phyloP scores from a whole-genome alignment of 75 land plant genomes.

The Gnetum montanum region DNA sequence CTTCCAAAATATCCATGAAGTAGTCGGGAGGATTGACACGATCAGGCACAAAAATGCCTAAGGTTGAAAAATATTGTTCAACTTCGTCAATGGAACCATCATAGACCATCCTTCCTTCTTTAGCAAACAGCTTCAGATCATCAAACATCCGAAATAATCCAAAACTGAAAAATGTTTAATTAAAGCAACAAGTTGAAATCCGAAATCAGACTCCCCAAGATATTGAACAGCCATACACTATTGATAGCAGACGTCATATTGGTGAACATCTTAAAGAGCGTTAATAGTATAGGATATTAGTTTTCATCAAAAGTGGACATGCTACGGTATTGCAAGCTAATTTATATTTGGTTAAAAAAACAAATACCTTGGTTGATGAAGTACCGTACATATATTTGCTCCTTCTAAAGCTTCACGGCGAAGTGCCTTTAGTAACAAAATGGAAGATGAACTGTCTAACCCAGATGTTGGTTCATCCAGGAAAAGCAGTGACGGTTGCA shows the following conservation, averaged over 20 bases:
- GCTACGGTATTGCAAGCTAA: background rate
- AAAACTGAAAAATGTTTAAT: conserved; percentile 47
- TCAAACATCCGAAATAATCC: conserved; percentile 86
- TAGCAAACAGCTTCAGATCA: conserved; percentile 88
- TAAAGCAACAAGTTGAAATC: background rate
- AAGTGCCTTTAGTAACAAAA: conserved; percentile 79
- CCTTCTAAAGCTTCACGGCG: conserved; percentile 88
- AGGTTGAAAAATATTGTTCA: conserved; percentile 68
- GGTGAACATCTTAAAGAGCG: no score
- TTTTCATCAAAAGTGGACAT: no score
- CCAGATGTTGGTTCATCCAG: conserved; percentile 98
- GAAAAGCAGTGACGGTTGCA: conserved; percentile 92
- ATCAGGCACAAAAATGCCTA: conserved; percentile 83
- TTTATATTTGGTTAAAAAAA: background rate
- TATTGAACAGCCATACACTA: no score
- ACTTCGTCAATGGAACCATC: conserved; percentile 80
- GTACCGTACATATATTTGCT: conserved; percentile 85
- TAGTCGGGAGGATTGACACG: conserved; percentile 96
- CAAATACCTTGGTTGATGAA: conserved; percentile 91
- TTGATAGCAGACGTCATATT: no score
- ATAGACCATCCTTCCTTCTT: conserved; percentile 82
- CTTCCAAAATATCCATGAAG: conserved; percentile 88
- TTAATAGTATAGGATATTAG: no score
- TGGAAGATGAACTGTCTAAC: conserved; percentile 93
- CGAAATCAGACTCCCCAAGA: no score